phyloP scores from a whole-genome alignment of 2,329 filamentous ascomycete species.

The Scedosporium apiospermum region DNA sequence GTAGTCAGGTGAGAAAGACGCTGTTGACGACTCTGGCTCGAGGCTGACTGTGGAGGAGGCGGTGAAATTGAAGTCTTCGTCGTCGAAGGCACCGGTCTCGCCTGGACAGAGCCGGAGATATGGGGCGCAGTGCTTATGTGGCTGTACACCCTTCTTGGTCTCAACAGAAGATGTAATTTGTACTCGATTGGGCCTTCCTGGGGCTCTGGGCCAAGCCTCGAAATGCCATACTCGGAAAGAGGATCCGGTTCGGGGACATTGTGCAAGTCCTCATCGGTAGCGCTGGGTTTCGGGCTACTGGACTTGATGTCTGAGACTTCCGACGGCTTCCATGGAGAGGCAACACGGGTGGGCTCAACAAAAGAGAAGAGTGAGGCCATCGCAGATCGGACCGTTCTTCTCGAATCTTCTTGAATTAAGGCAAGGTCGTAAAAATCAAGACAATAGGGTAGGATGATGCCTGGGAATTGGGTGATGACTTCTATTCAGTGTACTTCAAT shows the following conservation, averaged over 20 bases:
- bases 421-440: too few species aligned
- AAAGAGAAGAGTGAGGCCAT: slow-evolving; percentile 98
- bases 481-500: not conserved
- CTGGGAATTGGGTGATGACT: not conserved
- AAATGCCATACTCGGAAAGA: slow-evolving; percentile 55
- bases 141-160: slow-evolving; percentile 65
- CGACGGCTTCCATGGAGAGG: slow-evolving; percentile 76
- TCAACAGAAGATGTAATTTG: slow-evolving; percentile 82
- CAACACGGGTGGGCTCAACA: slow-evolving; percentile 76
- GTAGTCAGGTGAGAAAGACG: slow-evolving; percentile 87
- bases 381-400: not conserved
- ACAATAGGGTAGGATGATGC: not conserved
- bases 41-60: slow-evolving; percentile 28
- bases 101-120: slow-evolving; percentile 5
- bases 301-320: slow-evolving; percentile 29
- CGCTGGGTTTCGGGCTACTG: slow-evolving; percentile 16
- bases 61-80: slow-evolving; percentile 15
- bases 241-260: slow-evolving; percentile 22
- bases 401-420: too few species aligned
- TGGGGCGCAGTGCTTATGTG: slow-evolving; percentile 51
- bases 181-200: slow-evolving; percentile 95
- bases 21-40: slow-evolving; percentile 66
- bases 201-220: slow-evolving; percentile 77
- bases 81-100: slow-evolving; percentile 11
- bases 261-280: slow-evolving; percentile 10